Evolutionary conservation across 352 stramenopile genomes (phyloP).

Genomic region (Phytophthora quininea): DNA sequence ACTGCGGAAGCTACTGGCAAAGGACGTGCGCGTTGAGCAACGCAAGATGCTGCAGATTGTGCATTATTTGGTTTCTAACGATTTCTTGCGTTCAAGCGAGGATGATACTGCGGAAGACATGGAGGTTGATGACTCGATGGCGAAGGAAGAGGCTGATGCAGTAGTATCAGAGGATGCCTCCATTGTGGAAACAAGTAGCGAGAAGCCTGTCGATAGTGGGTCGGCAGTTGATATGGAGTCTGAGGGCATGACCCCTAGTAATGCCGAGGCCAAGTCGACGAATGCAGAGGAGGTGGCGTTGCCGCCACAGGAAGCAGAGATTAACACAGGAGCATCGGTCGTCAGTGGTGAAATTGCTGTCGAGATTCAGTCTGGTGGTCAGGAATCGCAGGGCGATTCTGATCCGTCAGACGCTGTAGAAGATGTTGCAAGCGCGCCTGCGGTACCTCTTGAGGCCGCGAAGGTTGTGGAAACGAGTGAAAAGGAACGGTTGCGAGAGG

Average conservation of each 20-base stretch:
- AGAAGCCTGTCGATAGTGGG: conserved; percentile 28
- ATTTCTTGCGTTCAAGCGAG: conserved; percentile 54
- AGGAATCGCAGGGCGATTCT: conserved; percentile 29
- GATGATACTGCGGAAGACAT: conserved; percentile 6
- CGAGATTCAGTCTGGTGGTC: conserved; percentile 27
- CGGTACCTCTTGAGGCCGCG: neutral
- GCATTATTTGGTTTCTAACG: conserved; percentile 57
- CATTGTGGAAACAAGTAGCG: conserved; percentile 10
- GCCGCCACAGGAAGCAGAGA: conserved; percentile 6
- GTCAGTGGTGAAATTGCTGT: conserved; percentile 24
- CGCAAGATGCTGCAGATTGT: conserved; percentile 81
- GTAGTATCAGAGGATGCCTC: conserved; percentile 21
- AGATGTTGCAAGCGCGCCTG: conserved; percentile 9
- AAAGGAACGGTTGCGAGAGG: conserved; percentile 8
- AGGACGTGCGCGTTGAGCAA: conserved; percentile 74
- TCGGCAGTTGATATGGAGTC: conserved; percentile 15
- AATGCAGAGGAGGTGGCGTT: conserved; percentile 6
- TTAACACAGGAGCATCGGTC: conserved; percentile 11
- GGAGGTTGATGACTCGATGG: conserved; percentile 12
- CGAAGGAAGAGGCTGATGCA: conserved; percentile 22
- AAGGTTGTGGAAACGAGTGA: conserved; percentile 11
- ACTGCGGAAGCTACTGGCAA: conserved; percentile 75
- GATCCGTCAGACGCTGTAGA: conserved; percentile 8
- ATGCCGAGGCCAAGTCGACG: conserved; percentile 15
- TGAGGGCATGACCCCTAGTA: neutral